Percentiles rank a stretch among this genome's conserved stretches.
phyloP scores from a whole-genome alignment of 106 monocot species.

The Iris macrosiphon region DNA sequence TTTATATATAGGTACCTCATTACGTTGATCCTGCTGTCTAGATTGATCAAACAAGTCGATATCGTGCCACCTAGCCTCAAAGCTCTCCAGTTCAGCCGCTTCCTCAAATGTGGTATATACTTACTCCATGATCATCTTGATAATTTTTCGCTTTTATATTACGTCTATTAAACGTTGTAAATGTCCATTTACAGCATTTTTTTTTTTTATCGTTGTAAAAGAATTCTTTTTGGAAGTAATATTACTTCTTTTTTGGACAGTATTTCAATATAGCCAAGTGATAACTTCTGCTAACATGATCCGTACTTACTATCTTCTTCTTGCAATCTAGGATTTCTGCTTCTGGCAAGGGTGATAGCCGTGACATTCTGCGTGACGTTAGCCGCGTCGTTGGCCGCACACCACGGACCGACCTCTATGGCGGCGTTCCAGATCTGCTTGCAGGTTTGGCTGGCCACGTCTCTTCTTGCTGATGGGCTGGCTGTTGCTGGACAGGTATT shows the following conservation, averaged over 20 bases:
- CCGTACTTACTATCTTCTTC: too few species aligned
- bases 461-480: constrained; percentile 86
- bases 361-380: constrained; percentile 89
- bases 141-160: not conserved
- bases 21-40: constrained; percentile 56
- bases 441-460: constrained; percentile 85
- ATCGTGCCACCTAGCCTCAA: constrained; percentile 57
- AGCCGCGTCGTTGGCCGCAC: constrained; percentile 79
- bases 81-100: constrained; percentile 57
- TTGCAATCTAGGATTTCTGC: constrained; percentile 57
- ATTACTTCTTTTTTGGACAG: too few species aligned
- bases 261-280: too few species aligned
- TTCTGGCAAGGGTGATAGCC: constrained; percentile 75
- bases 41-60: constrained; percentile 39
- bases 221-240: not conserved
- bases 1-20: constrained; percentile 57
- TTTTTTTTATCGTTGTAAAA: not conserved
- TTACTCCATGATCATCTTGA: not conserved
- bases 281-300: too few species aligned
- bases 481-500: constrained; percentile 90
- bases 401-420: constrained; percentile 63
- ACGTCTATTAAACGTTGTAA: not conserved
- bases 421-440: constrained; percentile 87
- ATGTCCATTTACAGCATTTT: not conserved
- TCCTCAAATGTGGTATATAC: constrained; percentile 34